Percentiles rank a stretch among this genome's conserved stretches.
Evolutionary conservation across 139 green algal genomes (phyloP).

Genomic region (Nannochloris sp.): DNA sequence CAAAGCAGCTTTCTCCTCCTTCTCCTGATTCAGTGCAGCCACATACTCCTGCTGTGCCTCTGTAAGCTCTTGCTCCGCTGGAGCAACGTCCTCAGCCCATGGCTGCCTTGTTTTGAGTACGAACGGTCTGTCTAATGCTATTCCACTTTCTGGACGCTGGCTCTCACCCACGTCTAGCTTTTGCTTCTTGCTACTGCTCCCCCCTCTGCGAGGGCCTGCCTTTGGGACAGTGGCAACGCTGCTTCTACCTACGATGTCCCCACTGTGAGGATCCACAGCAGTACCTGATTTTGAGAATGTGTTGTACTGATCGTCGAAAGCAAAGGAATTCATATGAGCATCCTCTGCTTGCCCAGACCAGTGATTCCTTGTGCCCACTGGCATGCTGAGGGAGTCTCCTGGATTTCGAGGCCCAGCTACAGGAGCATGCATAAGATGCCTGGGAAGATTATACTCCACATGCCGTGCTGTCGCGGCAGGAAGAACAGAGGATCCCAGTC

Average conservation of each 20-base stretch:
- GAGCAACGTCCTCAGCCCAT: constrained; percentile 65
- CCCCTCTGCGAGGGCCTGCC: background rate
- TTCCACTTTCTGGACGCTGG: background rate
- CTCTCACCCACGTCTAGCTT: constrained; percentile 41
- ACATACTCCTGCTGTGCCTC: constrained; percentile 71
- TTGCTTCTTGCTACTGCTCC: constrained; percentile 21
- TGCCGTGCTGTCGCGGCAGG: constrained; percentile 30
- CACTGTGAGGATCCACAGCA: constrained; percentile 4
- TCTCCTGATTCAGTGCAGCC: constrained; percentile 17
- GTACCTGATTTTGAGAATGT: constrained; percentile 51
- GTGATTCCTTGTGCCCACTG: constrained; percentile 73
- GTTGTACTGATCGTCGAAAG: constrained; percentile 89
- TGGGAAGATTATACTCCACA: constrained; percentile 71
- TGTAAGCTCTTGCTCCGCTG: constrained; percentile 48
- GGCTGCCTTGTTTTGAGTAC: constrained; percentile 48
- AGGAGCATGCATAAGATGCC: constrained; percentile 74
- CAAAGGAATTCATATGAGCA: constrained; percentile 47
- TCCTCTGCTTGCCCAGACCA: constrained; percentile 68
- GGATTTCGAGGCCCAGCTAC: constrained; percentile 65
- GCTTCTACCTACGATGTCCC: constrained; percentile 6
- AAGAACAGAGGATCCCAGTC: background rate
- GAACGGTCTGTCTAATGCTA: constrained; percentile 40
- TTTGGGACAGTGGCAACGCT: constrained; percentile 11
- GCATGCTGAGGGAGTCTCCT: constrained; percentile 57
- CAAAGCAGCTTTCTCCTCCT: constrained; percentile 46